Evolutionary conservation across 1,284 basidiomycete species (phyloP).

Genomic region (Melampsora abietis-canadensis): DNA sequence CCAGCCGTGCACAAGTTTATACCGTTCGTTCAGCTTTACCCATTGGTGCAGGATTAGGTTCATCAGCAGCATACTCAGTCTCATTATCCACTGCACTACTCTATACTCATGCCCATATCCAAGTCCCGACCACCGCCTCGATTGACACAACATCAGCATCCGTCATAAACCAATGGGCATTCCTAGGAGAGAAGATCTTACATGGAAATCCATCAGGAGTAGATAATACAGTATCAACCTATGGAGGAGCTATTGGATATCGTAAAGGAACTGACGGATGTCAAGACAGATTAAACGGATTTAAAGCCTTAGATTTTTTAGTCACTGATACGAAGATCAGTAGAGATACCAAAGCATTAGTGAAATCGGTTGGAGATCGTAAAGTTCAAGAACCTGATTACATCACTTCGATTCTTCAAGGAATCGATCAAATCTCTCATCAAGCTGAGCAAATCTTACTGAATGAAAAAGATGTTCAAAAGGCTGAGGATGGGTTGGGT

Average conservation of each 20-base stretch:
- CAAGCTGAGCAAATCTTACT: conserved; percentile 58
- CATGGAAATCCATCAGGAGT: conserved; percentile 98
- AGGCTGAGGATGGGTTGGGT: conserved; percentile 60
- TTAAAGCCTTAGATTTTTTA: conserved; percentile 63
- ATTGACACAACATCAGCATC: conserved; percentile 63
- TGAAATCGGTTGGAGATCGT: conserved; percentile 76
- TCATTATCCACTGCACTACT: conserved; percentile 79
- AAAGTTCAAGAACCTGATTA: conserved; percentile 62
- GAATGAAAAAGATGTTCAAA: conserved; percentile 67
- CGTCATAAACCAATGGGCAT: conserved; percentile 87
- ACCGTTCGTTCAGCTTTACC: conserved; percentile 86
- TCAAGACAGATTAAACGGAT: conserved; percentile 70
- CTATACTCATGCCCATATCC: conserved; percentile 54
- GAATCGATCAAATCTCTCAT: conserved; percentile 48
- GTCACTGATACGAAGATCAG: conserved; percentile 89
- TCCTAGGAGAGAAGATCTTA: conserved; percentile 89
- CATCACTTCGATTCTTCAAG: conserved; percentile 44
- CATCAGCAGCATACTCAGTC: conserved; percentile 89
- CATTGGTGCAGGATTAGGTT: conserved; percentile 96
- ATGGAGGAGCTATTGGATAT: conserved; percentile 89
- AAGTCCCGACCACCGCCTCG: conserved; percentile 62
- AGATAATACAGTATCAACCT: conserved; percentile 90
- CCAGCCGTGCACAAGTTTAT: conserved; percentile 71
- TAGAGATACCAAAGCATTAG: conserved; percentile 88
- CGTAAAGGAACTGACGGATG: conserved; percentile 69